phyloP scores from a whole-genome alignment of 768 basidiomycete species.

The Cystoderma amianthinum region DNA sequence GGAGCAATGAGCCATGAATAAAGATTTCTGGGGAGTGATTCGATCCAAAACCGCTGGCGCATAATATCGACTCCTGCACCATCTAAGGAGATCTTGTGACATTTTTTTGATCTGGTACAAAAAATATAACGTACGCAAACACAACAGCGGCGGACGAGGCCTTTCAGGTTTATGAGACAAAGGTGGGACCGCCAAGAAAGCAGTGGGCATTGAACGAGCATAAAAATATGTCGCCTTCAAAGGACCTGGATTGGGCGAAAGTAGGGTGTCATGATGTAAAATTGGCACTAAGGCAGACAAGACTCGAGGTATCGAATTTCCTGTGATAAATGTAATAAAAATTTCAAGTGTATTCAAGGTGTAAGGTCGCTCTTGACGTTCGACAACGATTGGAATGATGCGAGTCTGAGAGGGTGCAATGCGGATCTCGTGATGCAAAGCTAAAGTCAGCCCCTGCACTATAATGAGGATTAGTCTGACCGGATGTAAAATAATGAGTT shows the following conservation, averaged over 20 bases:
- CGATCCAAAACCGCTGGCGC: conserved; percentile 47
- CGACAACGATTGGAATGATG: conserved; percentile 44
- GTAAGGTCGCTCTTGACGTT: conserved; percentile 30
- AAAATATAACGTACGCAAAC: conserved; percentile 3
- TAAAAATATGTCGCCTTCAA: conserved; percentile 58
- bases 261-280: conserved; percentile 13
- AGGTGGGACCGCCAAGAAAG: conserved; percentile 57
- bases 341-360: conserved; percentile 22
- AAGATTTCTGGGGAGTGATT: conserved; percentile 50
- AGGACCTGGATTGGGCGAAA: no score
- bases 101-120: conserved; percentile 1
- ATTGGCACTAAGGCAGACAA: background rate
- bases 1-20: conserved; percentile 77
- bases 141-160: conserved; percentile 42
- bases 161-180: conserved; percentile 16
- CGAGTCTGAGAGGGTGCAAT: conserved; percentile 62
- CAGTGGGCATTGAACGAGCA: conserved; percentile 43
- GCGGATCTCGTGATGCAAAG: conserved; percentile 19
- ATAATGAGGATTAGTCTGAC: no score
- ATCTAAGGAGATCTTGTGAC: conserved; percentile 32
- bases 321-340: conserved; percentile 33
- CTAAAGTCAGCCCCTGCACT: conserved; percentile 20
- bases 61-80: conserved; percentile 82
- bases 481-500: no score
- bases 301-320: no score